A percentile compares a stretch with the other conserved stretches of the same genome.
These are phyloP conservation scores for Populus tomentosa DNA, from an alignment of 441 rosid species.

Conservation along the genomic window DNA sequence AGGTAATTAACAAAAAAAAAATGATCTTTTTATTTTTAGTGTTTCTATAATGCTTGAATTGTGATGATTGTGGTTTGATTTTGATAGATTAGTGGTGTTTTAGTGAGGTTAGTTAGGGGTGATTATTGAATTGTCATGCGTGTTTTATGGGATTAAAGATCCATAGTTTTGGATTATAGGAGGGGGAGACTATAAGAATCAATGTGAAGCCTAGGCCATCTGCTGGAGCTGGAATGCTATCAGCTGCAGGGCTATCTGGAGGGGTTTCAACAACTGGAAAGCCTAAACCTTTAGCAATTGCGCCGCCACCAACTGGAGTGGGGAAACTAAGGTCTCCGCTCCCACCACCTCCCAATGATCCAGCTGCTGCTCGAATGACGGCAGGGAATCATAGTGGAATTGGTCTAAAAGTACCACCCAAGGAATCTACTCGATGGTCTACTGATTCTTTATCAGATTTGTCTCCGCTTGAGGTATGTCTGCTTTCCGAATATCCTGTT, in stretches of 20 bases:
- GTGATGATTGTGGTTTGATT: neutral
- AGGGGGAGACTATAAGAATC: slow-evolving; percentile 96
- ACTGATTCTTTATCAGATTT: slow-evolving; percentile 64
- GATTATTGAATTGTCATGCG: neutral
- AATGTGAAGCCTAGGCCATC: slow-evolving; percentile 83
- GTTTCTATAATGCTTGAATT: neutral
- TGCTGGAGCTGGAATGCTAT: slow-evolving; percentile 94
- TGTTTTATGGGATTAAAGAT: slow-evolving; percentile 16
- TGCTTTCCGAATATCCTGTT: neutral
- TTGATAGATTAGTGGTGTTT: neutral
- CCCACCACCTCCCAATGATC: slow-evolving; percentile 98
- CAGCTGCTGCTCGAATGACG: slow-evolving; percentile 48
- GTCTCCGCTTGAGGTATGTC: slow-evolving; percentile 70
- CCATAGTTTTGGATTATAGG: slow-evolving; percentile 41
- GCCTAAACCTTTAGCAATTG: slow-evolving; percentile 57
- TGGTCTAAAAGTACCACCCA: slow-evolving; percentile 19
- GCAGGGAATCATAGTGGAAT: slow-evolving; percentile 31
- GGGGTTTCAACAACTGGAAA: slow-evolving; percentile 52
- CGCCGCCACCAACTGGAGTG: slow-evolving; percentile 71
- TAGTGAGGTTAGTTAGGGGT: neutral
- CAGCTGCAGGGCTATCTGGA: slow-evolving; percentile 74
- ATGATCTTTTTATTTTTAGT: neutral
- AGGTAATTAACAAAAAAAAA: slow-evolving; percentile 34
- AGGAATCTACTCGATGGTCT: slow-evolving; percentile 36
- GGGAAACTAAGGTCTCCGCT: slow-evolving; percentile 68